Evolutionary conservation across 2,329 filamentous ascomycete genomes (phyloP).

Genomic region (Fusarium tjaetaba): DNA sequence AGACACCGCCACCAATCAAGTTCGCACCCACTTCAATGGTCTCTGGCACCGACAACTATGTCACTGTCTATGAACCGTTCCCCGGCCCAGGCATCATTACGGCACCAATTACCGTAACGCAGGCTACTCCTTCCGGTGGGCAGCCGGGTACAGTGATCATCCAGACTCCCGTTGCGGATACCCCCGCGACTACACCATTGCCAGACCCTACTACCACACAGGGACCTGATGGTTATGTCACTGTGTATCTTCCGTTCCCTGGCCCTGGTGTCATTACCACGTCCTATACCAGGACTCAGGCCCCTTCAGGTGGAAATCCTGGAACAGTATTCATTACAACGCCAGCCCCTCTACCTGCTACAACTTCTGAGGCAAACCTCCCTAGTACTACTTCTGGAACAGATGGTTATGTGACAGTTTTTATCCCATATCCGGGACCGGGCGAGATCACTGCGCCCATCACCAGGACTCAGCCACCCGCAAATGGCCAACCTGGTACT

Average conservation of each 20-base stretch:
- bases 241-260: slow-evolving; percentile 21
- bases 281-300: slow-evolving; percentile 18
- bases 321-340: slow-evolving; percentile 28
- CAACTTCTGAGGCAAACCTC: slow-evolving; percentile 3
- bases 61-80: slow-evolving; percentile 26
- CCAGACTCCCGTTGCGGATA: slow-evolving; percentile 7
- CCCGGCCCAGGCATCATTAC: slow-evolving; percentile 29
- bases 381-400: slow-evolving; percentile 16
- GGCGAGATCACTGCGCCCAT: slow-evolving; percentile 21
- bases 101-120: slow-evolving; percentile 20
- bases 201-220: slow-evolving; percentile 5
- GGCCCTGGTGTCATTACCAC: slow-evolving; percentile 19
- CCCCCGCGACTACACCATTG: neutral
- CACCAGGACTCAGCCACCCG: slow-evolving; percentile 11
- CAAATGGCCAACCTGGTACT: slow-evolving; percentile 9
- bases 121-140: slow-evolving; percentile 11
- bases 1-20: slow-evolving; percentile 22
- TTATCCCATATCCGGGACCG: slow-evolving; percentile 17
- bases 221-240: slow-evolving; percentile 14
- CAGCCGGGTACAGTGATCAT: slow-evolving; percentile 26
- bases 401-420: slow-evolving; percentile 27
- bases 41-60: slow-evolving; percentile 20
- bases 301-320: slow-evolving; percentile 20
- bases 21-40: slow-evolving; percentile 15
- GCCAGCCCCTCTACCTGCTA: slow-evolving; percentile 10